Conservation (phyloP, 768 basidiomycete species). For the Collybiopsis luxurians region DNA sequence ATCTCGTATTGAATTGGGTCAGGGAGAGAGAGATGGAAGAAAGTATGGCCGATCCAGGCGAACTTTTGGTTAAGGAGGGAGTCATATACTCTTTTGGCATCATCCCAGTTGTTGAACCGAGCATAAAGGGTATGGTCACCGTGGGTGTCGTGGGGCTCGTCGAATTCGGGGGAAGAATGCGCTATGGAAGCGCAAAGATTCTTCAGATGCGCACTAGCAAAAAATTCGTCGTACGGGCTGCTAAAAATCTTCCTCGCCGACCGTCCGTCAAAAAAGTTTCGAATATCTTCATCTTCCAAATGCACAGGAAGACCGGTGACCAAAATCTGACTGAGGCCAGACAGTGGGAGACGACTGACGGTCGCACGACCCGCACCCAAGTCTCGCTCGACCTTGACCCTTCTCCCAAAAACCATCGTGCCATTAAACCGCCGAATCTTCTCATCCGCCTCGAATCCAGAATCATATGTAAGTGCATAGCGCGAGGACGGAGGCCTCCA, state of each 20-base stretch:
- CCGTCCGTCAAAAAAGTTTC: conserved; percentile 26
- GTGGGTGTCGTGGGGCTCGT: conserved; percentile 13
- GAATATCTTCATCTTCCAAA: conserved; percentile 21
- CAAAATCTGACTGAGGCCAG: conserved; percentile 35
- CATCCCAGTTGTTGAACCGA: conserved; percentile 48
- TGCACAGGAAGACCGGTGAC: conserved; percentile 38
- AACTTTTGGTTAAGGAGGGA: conserved; percentile 31
- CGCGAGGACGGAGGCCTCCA: conserved; percentile 50
- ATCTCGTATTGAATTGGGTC: conserved; percentile 51
- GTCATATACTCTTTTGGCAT: conserved; percentile 37
- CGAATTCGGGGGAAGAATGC: conserved; percentile 24
- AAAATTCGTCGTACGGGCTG: conserved; percentile 14
- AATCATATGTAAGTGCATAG: conserved; percentile 42
- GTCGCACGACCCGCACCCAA: conserved; percentile 17
- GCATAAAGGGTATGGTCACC: conserved; percentile 28
- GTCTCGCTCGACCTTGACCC: conserved; percentile 47
- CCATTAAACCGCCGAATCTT: conserved; percentile 38
- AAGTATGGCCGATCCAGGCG: conserved; percentile 25
- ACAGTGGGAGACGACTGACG: conserved; percentile 23
- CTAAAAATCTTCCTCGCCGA: conserved; percentile 21
- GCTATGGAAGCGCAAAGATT: conserved; percentile 14
- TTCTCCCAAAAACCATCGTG: conserved; percentile 33
- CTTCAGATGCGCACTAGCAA: conserved; percentile 18
- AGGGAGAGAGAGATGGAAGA: conserved; percentile 40
- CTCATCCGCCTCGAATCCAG: conserved; percentile 25